A percentile compares a stretch with the other conserved stretches of the same genome.
These are phyloP conservation scores for Colletotrichum higginsianum DNA, from an alignment of 2,329 filamentous ascomycete genomes.

Conservation along the genomic window DNA sequence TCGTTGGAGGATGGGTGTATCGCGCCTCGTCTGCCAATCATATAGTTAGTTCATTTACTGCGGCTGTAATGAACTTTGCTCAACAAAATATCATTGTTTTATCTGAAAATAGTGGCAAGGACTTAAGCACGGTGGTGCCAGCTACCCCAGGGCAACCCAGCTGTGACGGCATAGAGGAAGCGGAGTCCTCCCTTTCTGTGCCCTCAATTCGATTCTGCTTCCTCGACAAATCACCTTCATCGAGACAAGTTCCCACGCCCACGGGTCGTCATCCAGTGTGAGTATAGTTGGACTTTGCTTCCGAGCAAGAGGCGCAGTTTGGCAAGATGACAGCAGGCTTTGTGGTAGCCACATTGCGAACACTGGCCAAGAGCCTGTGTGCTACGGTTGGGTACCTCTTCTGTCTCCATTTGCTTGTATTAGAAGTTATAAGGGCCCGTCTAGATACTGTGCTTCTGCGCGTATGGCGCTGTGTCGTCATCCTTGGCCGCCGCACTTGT, in stretches of 20 bases:
- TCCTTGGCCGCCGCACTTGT: neutral
- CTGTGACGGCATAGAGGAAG: neutral
- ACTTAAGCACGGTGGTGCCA: neutral
- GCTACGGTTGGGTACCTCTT: neutral
- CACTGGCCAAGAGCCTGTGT: slow-evolving; percentile 3
- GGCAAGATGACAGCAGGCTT: slow-evolving; percentile 3
- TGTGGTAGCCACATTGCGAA: slow-evolving; percentile 10
- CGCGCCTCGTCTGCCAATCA: slow-evolving; percentile 20
- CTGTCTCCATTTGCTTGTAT: slow-evolving; percentile 8
- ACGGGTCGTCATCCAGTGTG: neutral
- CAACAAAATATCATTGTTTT: neutral
- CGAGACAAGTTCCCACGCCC: neutral
- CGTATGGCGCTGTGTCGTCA: slow-evolving; percentile 2
- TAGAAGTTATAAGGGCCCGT: neutral
- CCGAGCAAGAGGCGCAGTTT: slow-evolving; percentile 10
- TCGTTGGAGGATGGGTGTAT: neutral
- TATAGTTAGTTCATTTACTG: neutral
- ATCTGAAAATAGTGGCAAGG: neutral
- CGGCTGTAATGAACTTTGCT: slow-evolving; percentile 27
- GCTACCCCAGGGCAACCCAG: slow-evolving; percentile 13
- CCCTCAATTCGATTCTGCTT: neutral
- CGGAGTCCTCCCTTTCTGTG: no score
- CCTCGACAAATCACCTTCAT: neutral
- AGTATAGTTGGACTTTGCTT: neutral
- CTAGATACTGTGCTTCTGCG: neutral